Percentiles rank a stretch among this genome's conserved stretches.
These are phyloP conservation scores for Parascedosporium putredinis DNA, from an alignment of 2,329 filamentous ascomycete genomes.

Conservation along the genomic window DNA sequence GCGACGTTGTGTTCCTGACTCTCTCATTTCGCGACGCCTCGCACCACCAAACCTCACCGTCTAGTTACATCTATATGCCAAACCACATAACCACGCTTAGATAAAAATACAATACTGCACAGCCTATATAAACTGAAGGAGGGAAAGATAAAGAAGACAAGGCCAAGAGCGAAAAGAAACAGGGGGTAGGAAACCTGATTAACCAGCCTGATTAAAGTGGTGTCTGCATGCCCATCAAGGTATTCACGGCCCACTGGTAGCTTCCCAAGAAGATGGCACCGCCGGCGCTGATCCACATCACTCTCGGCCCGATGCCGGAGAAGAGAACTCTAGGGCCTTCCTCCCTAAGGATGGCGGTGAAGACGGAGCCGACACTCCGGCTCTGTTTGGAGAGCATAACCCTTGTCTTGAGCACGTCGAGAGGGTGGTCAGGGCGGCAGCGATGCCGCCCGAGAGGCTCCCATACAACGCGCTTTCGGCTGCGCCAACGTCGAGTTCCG, in stretches of 20 bases:
- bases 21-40: background rate
- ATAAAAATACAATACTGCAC: constrained; percentile 3
- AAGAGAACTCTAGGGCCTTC: constrained; percentile 62
- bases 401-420: constrained; percentile 94
- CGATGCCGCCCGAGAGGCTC: constrained; percentile 70
- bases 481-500: constrained; percentile 46
- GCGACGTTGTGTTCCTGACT: background rate
- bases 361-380: constrained; percentile 46
- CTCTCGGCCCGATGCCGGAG: constrained; percentile 66
- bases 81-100: background rate
- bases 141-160: no score
- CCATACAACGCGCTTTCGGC: constrained; percentile 78
- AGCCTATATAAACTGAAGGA: no score
- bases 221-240: constrained; percentile 27
- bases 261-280: constrained; percentile 91
- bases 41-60: no score
- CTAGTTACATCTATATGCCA: background rate
- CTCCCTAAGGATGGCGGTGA: constrained; percentile 53
- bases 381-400: constrained; percentile 71
- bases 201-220: background rate
- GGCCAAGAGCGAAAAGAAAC: no score
- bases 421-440: constrained; percentile 83
- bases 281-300: constrained; percentile 90
- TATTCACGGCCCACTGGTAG: constrained; percentile 81
- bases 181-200: no score